Conservation (phyloP, 2,329 filamentous ascomycete genomes). For the Rhinocladiella mackenziei region DNA sequence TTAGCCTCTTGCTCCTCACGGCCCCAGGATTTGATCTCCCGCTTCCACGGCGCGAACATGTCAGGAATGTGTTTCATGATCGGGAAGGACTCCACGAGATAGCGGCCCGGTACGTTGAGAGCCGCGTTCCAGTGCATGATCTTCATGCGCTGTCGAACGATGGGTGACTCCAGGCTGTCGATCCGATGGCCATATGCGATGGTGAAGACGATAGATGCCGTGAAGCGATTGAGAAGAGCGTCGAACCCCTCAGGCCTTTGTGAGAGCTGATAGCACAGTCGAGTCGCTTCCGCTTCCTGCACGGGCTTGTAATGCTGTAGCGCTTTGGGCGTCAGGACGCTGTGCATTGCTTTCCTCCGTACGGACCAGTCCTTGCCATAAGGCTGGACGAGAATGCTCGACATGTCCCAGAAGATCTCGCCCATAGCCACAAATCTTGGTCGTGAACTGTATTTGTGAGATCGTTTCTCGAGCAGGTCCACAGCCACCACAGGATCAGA, state of each 20-base stretch:
- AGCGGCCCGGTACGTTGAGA: conserved; percentile 38
- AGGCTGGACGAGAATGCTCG: conserved; percentile 44
- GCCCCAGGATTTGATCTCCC: conserved; percentile 31
- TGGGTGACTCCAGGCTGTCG: conserved; percentile 35
- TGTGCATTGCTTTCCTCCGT: conserved; percentile 37
- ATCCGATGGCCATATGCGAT: conserved; percentile 38
- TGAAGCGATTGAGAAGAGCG: conserved; percentile 37
- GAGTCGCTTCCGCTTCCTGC: conserved; percentile 33
- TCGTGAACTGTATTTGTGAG: conserved; percentile 39
- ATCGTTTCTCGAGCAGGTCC: conserved; percentile 40
- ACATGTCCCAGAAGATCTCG: conserved; percentile 26
- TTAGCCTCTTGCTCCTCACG: conserved; percentile 32
- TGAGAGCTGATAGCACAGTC: conserved; percentile 34
- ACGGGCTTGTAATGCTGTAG: conserved; percentile 35
- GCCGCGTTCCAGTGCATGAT: conserved; percentile 37
- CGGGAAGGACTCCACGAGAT: conserved; percentile 36
- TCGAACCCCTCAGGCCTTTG: conserved; percentile 35
- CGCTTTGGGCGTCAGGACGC: conserved; percentile 43
- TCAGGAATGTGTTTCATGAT: conserved; percentile 32
- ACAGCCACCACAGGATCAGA: conserved; percentile 35
- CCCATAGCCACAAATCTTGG: conserved; percentile 31
- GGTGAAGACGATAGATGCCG: conserved; percentile 39
- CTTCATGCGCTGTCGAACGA: conserved; percentile 34
- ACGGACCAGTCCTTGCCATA: conserved; percentile 42
- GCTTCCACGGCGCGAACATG: conserved; percentile 34